phyloP scores from a whole-genome alignment of 441 rosid species.

The Eruca vesicaria region DNA sequence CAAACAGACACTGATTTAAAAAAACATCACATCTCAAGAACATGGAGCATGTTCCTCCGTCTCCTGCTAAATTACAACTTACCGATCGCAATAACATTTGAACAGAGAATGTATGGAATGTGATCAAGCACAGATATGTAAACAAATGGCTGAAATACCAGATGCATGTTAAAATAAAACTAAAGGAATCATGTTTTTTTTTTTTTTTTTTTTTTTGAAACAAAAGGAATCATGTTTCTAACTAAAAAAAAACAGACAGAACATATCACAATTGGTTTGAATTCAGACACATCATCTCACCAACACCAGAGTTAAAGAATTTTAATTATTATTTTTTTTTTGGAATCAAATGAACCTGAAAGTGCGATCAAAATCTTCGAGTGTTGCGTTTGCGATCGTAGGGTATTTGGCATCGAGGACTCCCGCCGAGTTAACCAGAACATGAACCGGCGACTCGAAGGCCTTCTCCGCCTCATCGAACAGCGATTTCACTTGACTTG shows the following conservation, averaged over 20 bases:
- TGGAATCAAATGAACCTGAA: conserved; percentile 58
- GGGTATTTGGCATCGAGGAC: conserved; percentile 53
- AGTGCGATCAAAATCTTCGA: conserved; percentile 65
- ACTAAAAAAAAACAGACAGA: neutral
- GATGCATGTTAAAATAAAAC: no score
- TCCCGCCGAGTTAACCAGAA: conserved; percentile 78
- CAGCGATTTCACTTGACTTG: conserved; percentile 55
- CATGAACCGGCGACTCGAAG: conserved; percentile 54
- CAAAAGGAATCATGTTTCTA: neutral
- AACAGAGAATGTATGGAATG: conserved; percentile 19
- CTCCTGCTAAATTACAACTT: no score
- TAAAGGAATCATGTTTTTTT: no score
- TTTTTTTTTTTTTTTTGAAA: no score
- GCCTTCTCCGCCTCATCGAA: conserved; percentile 67
- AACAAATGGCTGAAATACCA: neutral
- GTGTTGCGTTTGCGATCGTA: conserved; percentile 48
- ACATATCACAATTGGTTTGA: neutral
- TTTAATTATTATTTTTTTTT: no score
- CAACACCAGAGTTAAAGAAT: no score
- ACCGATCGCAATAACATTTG: no score
- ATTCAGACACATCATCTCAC: no score
- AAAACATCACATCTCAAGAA: neutral
- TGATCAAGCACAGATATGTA: neutral
- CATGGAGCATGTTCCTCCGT: no score
- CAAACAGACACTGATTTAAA: neutral